A percentile compares a stretch with the other conserved stretches of the same genome.
phyloP scores from a whole-genome alignment of 2,329 filamentous ascomycete genomes.

The Aspergillus melleus region DNA sequence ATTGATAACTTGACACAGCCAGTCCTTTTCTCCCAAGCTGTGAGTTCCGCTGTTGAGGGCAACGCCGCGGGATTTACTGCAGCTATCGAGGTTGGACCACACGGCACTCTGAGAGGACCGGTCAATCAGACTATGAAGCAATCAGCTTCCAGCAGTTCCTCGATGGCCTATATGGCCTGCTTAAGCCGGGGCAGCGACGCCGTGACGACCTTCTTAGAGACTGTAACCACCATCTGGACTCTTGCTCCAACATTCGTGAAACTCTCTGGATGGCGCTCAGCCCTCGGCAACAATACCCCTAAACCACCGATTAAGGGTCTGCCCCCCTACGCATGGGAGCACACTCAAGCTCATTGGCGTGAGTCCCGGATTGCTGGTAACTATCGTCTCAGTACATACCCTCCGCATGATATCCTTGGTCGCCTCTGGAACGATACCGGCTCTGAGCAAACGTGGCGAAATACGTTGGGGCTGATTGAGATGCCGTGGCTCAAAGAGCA shows the following conservation, averaged over 20 bases:
- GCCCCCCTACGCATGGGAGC: slow-evolving; percentile 6
- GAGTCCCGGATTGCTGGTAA: background rate
- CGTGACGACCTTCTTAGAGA: background rate
- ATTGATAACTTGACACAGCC: slow-evolving; percentile 37
- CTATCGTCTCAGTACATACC: background rate
- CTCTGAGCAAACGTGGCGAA: slow-evolving; percentile 15
- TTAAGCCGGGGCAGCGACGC: background rate
- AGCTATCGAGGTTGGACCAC: slow-evolving; percentile 30
- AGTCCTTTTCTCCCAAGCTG: slow-evolving; percentile 36
- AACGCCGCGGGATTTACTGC: slow-evolving; percentile 32
- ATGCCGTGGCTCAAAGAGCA: slow-evolving; percentile 28
- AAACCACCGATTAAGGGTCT: background rate
- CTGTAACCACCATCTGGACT: slow-evolving; percentile 1
- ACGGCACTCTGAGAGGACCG: slow-evolving; percentile 28
- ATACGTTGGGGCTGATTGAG: slow-evolving; percentile 18
- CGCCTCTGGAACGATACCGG: slow-evolving; percentile 4
- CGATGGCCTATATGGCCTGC: background rate
- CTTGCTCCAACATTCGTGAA: background rate
- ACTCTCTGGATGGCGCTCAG: background rate
- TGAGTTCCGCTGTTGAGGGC: slow-evolving; percentile 6
- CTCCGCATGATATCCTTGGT: slow-evolving; percentile 5
- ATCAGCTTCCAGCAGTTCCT: background rate
- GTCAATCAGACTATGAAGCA: slow-evolving; percentile 21
- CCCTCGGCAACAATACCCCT: background rate
- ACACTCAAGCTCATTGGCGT: background rate